Base-by-base conservation (phyloP, 2,329 filamentous ascomycete species). In the Zymoseptoria ardabiliae region DNA sequence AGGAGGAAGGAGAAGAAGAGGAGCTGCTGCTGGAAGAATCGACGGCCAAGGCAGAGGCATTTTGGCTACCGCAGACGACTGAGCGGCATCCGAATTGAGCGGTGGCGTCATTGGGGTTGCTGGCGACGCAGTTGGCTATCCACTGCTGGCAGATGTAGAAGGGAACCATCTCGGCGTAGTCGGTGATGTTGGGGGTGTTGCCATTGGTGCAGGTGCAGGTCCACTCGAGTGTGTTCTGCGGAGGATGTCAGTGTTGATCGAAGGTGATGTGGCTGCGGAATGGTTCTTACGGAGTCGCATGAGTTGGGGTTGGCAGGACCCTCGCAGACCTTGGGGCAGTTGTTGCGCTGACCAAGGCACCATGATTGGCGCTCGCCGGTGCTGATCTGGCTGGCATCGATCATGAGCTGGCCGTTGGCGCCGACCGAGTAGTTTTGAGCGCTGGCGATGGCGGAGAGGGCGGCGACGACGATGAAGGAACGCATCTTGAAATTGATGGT, bases 311-410 rank as follows among this genome's bases (percentile, higher is more conserved):
- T 73, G 65, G 77, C 74, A 63, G 72, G 69, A 63, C 79, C 71
- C 59, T 78, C 78, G 74, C 85, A 88, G 63, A 87, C 78, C 59
- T 78, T 70, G 17, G 81, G 82, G 75, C 85, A 88, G 51, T 79
- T 79, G 73, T 84, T 84, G 61, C 74, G 73, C 75, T 87, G 76
- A 63, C 78, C 82, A 57, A 73, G 71, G 71, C 85, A 88, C 84
- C 84, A 87, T 59, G 74, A 65, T 69, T 73, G 64, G 63, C 74
- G 74, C 22, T 70, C 65, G 50, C 69, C 57, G 2, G 67, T n/a
- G 50, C 71, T 63, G 50, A 84, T 73, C 25, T 65, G 55, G 67
- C 64, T 71, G 56, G 79, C 66, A 63, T 77, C 69, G 70, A 84
- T 77, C 52, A 69, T 70, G 66, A 73, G 63, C 50, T 74, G 72